These are phyloP conservation scores for Monilinia laxa DNA, from an alignment of 2,329 filamentous ascomycete genomes.

Conservation along the genomic window DNA sequence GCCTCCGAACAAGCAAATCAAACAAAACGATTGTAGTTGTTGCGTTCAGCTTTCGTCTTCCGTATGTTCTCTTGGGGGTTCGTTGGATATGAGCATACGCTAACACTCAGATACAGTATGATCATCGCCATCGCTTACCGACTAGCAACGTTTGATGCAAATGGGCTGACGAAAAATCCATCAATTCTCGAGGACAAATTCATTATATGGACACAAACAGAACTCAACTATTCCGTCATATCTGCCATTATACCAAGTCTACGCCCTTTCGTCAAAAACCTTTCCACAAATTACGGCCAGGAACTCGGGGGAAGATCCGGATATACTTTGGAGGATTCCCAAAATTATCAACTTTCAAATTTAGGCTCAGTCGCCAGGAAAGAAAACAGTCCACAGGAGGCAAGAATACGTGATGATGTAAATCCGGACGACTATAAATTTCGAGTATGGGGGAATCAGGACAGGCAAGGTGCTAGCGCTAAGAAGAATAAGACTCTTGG, in stretches of 20 bases:
- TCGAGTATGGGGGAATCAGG: constrained; percentile 22
- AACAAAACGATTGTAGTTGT: constrained; percentile 44
- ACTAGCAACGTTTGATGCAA: constrained; percentile 41
- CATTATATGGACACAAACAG: constrained; percentile 44
- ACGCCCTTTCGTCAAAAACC: constrained; percentile 46
- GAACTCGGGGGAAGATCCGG: constrained; percentile 16
- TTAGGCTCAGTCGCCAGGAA: constrained; percentile 1
- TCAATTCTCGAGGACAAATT: constrained; percentile 42
- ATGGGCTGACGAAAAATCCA: constrained; percentile 41
- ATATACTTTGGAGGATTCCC: constrained; percentile 11
- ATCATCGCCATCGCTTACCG: constrained; percentile 44
- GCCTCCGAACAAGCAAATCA: constrained; percentile 42
- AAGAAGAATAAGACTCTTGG: background rate
- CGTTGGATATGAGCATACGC: background rate
- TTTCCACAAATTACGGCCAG: constrained; percentile 41
- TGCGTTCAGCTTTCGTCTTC: constrained; percentile 45
- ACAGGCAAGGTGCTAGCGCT: background rate
- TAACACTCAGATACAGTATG: constrained; percentile 38
- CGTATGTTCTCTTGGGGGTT: constrained; percentile 36
- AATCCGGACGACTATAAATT: constrained; percentile 25
- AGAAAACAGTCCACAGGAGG: background rate
- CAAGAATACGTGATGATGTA: constrained; percentile 5
- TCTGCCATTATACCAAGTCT: constrained; percentile 47
- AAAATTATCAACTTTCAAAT: constrained; percentile 23
- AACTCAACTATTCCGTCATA: constrained; percentile 46